Conservation (phyloP, 352 stramenopile genomes). For the Globisporangium alternatum region DNA sequence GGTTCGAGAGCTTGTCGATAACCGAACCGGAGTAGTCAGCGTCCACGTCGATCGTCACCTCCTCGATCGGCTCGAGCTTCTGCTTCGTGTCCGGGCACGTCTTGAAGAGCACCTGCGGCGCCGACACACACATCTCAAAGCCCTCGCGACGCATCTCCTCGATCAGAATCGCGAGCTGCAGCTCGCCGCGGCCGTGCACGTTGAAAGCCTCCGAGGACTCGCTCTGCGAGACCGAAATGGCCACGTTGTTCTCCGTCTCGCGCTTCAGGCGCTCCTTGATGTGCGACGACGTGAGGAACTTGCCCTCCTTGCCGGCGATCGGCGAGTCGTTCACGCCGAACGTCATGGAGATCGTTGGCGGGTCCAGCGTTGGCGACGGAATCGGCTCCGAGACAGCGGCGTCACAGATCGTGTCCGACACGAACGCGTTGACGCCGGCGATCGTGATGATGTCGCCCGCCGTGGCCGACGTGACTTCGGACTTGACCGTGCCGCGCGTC, state of each 20-base stretch:
- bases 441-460: conserved; percentile 97
- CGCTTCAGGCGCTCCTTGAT: conserved; percentile 93
- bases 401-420: conserved; percentile 90
- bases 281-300: conserved; percentile 95
- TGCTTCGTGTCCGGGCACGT: conserved; percentile 83
- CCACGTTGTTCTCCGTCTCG: conserved; percentile 98
- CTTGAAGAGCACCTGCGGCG: conserved; percentile 94
- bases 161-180: conserved; percentile 98
- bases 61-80: conserved; percentile 88
- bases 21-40: conserved; percentile 94
- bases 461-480: conserved; percentile 86
- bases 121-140: conserved; percentile 98
- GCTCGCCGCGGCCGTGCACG: conserved; percentile 94
- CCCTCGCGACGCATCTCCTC: conserved; percentile 98
- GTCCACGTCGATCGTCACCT: conserved; percentile 96
- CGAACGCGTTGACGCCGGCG: conserved; percentile 89
- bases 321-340: conserved; percentile 98
- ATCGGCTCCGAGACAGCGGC: conserved; percentile 78
- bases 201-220: conserved; percentile 91
- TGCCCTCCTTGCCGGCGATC: conserved; percentile 94
- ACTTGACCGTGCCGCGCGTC: conserved; percentile 70
- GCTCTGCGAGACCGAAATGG: conserved; percentile 89
- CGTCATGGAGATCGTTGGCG: conserved; percentile 97
- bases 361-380: conserved; percentile 92
- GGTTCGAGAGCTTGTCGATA: conserved; percentile 95